Evolutionary conservation across 768 basidiomycete genomes (phyloP).

Genomic region (Filobasidium wieringae): DNA sequence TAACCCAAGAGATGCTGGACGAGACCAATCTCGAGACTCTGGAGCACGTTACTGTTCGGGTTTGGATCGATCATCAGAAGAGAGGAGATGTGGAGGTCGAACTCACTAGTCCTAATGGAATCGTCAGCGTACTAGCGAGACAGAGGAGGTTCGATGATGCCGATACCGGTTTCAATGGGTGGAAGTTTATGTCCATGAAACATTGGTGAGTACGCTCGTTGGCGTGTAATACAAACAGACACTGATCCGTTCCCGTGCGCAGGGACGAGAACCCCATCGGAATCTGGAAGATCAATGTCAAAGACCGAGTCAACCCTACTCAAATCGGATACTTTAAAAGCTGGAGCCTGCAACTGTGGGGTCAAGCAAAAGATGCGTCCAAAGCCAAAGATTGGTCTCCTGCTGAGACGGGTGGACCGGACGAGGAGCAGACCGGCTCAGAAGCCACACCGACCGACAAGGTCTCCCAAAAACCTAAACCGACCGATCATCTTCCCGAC

Average conservation of each 20-base stretch:
- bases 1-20: constrained; percentile 56
- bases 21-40: constrained; percentile 70
- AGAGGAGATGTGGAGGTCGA: constrained; percentile 92
- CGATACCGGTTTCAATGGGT: constrained; percentile 67
- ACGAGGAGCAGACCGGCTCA: constrained; percentile 37
- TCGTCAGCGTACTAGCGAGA: constrained; percentile 71
- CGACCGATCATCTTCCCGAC: constrained; percentile 74
- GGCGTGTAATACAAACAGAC: constrained; percentile 3
- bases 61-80: constrained; percentile 79
- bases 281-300: constrained; percentile 76
- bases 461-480: constrained; percentile 63
- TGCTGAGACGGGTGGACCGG: constrained; percentile 35
- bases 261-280: constrained; percentile 92
- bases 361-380: constrained; percentile 62
- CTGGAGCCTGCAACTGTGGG: constrained; percentile 91
- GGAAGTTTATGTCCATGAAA: constrained; percentile 97
- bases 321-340: constrained; percentile 62
- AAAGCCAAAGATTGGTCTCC: constrained; percentile 50
- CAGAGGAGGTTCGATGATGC: constrained; percentile 56
- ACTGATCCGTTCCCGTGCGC: background rate
- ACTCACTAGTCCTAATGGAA: constrained; percentile 67
- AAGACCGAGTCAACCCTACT: constrained; percentile 56
- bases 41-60: constrained; percentile 83
- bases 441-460: constrained; percentile 32
- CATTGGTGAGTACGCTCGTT: constrained; percentile 61